phyloP scores from a whole-genome alignment of 139 green algal genomes.

The Chlamydomonas schloesseri region DNA sequence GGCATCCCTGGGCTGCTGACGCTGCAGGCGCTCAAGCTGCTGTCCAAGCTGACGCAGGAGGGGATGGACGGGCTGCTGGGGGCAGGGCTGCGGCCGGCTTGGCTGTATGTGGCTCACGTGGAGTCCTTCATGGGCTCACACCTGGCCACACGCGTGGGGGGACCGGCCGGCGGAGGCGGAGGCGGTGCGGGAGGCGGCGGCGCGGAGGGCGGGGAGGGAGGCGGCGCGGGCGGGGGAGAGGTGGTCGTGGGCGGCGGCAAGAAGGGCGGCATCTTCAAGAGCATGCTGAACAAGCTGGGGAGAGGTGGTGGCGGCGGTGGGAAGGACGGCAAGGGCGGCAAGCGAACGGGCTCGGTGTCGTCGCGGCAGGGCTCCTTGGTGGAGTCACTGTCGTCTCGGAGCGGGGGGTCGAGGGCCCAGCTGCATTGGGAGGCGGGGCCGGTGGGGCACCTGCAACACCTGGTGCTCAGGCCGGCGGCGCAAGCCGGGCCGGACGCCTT shows the following conservation, averaged over 20 bases:
- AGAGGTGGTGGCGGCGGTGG: neutral
- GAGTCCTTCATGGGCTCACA: constrained; percentile 36
- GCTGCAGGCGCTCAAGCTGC: constrained; percentile 22
- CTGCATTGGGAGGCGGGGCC: neutral
- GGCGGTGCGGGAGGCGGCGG: too few relatives aligned
- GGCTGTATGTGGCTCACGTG: constrained; percentile 23
- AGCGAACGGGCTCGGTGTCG: neutral
- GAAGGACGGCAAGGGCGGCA: neutral
- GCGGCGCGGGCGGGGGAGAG: too few relatives aligned
- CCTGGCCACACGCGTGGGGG: neutral
- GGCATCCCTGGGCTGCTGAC: neutral
- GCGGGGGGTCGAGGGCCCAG: neutral
- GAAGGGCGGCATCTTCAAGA: neutral
- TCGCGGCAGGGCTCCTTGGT: too few relatives aligned
- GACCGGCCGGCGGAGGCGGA: too few relatives aligned
- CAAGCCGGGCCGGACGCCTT: neutral
- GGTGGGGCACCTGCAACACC: constrained; percentile 34
- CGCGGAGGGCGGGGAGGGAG: too few relatives aligned
- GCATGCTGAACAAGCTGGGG: neutral
- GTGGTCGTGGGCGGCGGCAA: neutral
- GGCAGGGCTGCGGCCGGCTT: neutral
- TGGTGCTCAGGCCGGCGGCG: neutral
- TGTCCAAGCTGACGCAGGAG: constrained; percentile 8
- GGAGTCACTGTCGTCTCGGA: too few relatives aligned
- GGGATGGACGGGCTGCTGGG: neutral